Percentiles rank a stretch among this genome's conserved stretches.
Evolutionary conservation across 768 basidiomycete genomes (phyloP).

Genomic region (Cystofilobasidium capitatum): DNA sequence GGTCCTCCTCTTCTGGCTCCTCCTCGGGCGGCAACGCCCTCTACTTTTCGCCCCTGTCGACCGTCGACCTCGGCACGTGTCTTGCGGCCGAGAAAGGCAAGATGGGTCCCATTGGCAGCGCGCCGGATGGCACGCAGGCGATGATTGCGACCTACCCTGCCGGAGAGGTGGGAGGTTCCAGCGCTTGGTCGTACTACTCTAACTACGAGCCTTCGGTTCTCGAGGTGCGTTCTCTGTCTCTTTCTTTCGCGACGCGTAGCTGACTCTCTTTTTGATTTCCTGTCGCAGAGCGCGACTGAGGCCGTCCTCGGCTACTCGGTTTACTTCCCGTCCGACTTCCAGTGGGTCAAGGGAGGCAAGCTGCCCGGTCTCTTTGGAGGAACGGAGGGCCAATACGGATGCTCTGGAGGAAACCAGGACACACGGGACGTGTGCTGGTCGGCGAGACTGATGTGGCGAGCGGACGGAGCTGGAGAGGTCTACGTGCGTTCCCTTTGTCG

Average conservation of each 20-base stretch:
- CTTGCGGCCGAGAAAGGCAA: constrained; percentile 13
- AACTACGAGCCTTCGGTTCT: constrained; percentile 7
- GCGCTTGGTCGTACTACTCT: constrained; percentile 21
- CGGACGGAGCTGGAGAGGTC: constrained; percentile 54
- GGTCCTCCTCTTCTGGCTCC: background rate
- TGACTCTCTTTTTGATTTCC: background rate
- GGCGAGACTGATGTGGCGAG: constrained; percentile 66
- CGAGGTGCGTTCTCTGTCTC: background rate
- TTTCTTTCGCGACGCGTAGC: background rate
- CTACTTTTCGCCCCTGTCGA: constrained; percentile 1
- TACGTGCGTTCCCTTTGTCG: constrained; percentile 29
- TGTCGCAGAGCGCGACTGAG: constrained; percentile 13
- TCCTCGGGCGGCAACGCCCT: background rate
- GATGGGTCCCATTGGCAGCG: background rate
- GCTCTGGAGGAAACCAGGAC: constrained; percentile 20
- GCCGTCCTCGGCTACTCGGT: constrained; percentile 15
- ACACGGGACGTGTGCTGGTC: constrained; percentile 50
- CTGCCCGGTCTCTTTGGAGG: constrained; percentile 63
- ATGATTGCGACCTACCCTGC: constrained; percentile 14
- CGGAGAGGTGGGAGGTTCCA: background rate
- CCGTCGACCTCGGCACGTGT: constrained; percentile 7
- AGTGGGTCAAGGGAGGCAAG: constrained; percentile 75
- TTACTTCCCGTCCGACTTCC: constrained; percentile 50
- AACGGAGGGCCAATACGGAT: constrained; percentile 26
- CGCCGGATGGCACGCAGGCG: constrained; percentile 14